These are phyloP conservation scores for Senecio squalidus DNA, from an alignment of 140 eudicot species.

Conservation along the genomic window DNA sequence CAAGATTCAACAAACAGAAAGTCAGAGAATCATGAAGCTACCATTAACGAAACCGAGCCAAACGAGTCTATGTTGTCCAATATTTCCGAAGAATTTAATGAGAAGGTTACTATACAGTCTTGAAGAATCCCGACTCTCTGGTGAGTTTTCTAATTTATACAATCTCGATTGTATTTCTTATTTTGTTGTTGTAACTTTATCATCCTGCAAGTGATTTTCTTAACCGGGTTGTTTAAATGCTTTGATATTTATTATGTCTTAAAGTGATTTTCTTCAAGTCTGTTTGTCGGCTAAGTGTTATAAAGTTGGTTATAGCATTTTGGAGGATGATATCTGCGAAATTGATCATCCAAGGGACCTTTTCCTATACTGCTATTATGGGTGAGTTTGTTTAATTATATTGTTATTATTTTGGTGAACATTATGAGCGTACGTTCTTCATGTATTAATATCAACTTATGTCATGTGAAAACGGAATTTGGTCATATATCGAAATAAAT, in stretches of 20 bases:
- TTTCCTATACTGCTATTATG: constrained; percentile 84
- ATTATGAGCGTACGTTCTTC: too few species aligned
- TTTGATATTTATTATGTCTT: constrained; percentile 41
- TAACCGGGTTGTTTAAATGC: constrained; percentile 33
- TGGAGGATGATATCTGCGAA: constrained; percentile 83
- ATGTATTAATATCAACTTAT: too few species aligned
- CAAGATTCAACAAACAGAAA: constrained; percentile 25
- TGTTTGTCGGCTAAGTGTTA: constrained; percentile 78
- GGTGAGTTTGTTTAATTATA: constrained; percentile 48
- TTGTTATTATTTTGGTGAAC: too few species aligned
- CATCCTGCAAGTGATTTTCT: constrained; percentile 21
- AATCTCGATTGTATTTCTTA: constrained; percentile 22
- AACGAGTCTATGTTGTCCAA: constrained; percentile 20
- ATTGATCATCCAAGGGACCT: constrained; percentile 82
- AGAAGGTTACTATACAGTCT: constrained; percentile 36
- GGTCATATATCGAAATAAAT: too few species aligned
- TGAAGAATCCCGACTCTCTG: constrained; percentile 26
- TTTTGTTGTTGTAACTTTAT: constrained; percentile 26
- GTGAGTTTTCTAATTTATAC: constrained; percentile 37
- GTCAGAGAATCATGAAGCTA: constrained; percentile 18
- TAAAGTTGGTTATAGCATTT: constrained; percentile 56
- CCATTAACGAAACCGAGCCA: constrained; percentile 19
- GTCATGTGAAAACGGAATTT: too few species aligned
- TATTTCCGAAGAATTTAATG: constrained; percentile 24
- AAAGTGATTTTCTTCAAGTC: constrained; percentile 80